These are phyloP conservation scores for Phytopythium mirpurense DNA, from an alignment of 352 stramenopile genomes.

Conservation along the genomic window DNA sequence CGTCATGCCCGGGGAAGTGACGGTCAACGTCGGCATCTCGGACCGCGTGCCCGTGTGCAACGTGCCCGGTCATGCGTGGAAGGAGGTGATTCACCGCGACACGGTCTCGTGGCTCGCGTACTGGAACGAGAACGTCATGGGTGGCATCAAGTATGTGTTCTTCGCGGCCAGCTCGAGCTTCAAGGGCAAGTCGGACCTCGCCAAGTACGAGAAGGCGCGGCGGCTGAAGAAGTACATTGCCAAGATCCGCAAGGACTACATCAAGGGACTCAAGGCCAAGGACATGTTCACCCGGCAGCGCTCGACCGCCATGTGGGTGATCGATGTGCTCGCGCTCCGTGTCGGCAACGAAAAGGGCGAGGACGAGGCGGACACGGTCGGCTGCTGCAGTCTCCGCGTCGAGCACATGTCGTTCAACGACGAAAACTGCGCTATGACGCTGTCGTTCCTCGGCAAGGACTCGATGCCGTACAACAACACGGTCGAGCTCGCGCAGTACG, in stretches of 20 bases:
- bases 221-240: slow-evolving; percentile 97
- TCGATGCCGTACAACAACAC: slow-evolving; percentile 99
- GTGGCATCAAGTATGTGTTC: slow-evolving; percentile 99
- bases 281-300: slow-evolving; percentile 92
- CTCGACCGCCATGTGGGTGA: slow-evolving; percentile 99
- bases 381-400: slow-evolving; percentile 98
- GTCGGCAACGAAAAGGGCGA: slow-evolving; percentile 99
- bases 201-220: slow-evolving; percentile 99
- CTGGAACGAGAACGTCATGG: slow-evolving; percentile 99
- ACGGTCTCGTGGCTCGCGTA: slow-evolving; percentile 91
- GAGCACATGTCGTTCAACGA: slow-evolving; percentile 98
- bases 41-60: slow-evolving; percentile 89
- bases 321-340: slow-evolving; percentile 99
- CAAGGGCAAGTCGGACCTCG: slow-evolving; percentile 98
- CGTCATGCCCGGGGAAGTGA: slow-evolving; percentile 95
- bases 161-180: slow-evolving; percentile 97
- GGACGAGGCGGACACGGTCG: slow-evolving; percentile 98
- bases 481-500: slow-evolving; percentile 92
- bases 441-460: slow-evolving; percentile 99
- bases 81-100: slow-evolving; percentile 93
- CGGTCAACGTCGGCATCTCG: slow-evolving; percentile 95
- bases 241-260: slow-evolving; percentile 92
- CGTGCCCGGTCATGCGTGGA: slow-evolving; percentile 94
- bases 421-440: slow-evolving; percentile 92
- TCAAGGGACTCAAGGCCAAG: slow-evolving; percentile 83